Base-by-base conservation (phyloP, 371 early-diverging fungal genomes). In the Syncephalastrum racemosum region DNA sequence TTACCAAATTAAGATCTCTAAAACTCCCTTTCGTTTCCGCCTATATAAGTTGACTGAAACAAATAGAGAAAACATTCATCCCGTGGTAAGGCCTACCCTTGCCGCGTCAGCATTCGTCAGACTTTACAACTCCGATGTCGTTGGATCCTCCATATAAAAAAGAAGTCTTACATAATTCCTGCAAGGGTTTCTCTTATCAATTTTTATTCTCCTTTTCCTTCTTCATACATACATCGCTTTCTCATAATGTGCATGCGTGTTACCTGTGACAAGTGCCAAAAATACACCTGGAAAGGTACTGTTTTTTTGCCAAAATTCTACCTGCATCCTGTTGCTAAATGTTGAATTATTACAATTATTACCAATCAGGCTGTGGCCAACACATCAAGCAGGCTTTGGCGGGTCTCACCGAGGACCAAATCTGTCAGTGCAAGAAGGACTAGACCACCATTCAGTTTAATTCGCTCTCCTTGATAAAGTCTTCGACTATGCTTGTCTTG, bases 381-480 rank as follows among this genome's bases (percentile, higher is more conserved):
- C 68, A 68, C 39, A 68, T 68, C 43, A 23, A 68, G 14, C 60
- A 63, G 56, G 64, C 68, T 16, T 54, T 68, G 53, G 68, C 68
- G 44, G 68, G 68, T 24, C 48, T 68, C 24, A 54, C 49, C 4
- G 61, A 63, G 12, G 64, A 68, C 4, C 51, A 68, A 41, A 63
- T 63, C 8, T 68, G 68, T 55, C 51, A 54, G 24, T 68, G 68
- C 61, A 62, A 63, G 22, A 58, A 51, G 36, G 36, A 49, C 15
- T 19, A 47, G 31, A 20, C 23, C 45, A 24, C 10, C 2, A 2
- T 31, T 31, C 36, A 2, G 10, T 12, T 31, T n/a, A n/a, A n/a
- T n/a, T 23, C 4, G 19, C 20, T 46, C n/a, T 19, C 36, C 36
- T 5, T 12, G 53, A 59, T 14, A 46, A 52, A 39, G 47, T 23